A percentile compares a stretch with the other conserved stretches of the same genome.
Conservation (phyloP, 164 flowering plant genomes). For the Malania oleifera region DNA sequence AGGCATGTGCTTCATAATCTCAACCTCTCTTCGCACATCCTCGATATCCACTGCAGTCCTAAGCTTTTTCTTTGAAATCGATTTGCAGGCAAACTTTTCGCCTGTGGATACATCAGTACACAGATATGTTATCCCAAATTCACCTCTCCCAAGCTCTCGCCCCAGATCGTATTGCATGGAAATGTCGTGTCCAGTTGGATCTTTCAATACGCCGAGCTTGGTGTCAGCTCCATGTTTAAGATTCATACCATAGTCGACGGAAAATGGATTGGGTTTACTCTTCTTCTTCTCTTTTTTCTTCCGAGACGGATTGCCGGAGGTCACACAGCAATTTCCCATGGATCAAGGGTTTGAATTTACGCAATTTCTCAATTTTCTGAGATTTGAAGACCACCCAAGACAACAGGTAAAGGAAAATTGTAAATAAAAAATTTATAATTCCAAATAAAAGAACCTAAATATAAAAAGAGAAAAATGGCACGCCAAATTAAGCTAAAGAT, state of each 20-base stretch:
- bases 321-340: constrained; percentile 85
- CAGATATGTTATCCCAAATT: constrained; percentile 58
- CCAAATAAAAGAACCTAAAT: background rate
- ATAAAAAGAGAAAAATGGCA: background rate
- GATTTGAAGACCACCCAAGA: background rate
- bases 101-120: constrained; percentile 28
- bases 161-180: constrained; percentile 39
- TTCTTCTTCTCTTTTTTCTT: constrained; percentile 34
- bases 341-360: constrained; percentile 10
- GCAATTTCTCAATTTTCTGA: background rate
- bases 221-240: constrained; percentile 18
- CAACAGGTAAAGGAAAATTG: background rate
- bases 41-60: constrained; percentile 60
- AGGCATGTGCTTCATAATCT: constrained; percentile 62
- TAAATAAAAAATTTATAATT: background rate
- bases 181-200: constrained; percentile 45
- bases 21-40: constrained; percentile 68
- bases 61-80: constrained; percentile 60
- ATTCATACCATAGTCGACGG: constrained; percentile 28
- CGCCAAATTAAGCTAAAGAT: background rate
- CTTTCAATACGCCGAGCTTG: constrained; percentile 43
- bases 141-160: constrained; percentile 60
- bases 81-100: constrained; percentile 53
- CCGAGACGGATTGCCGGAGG: constrained; percentile 27
- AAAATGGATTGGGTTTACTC: constrained; percentile 62